phyloP scores from a whole-genome alignment of 108 stramenopile species.

The Seminavis robusta region DNA sequence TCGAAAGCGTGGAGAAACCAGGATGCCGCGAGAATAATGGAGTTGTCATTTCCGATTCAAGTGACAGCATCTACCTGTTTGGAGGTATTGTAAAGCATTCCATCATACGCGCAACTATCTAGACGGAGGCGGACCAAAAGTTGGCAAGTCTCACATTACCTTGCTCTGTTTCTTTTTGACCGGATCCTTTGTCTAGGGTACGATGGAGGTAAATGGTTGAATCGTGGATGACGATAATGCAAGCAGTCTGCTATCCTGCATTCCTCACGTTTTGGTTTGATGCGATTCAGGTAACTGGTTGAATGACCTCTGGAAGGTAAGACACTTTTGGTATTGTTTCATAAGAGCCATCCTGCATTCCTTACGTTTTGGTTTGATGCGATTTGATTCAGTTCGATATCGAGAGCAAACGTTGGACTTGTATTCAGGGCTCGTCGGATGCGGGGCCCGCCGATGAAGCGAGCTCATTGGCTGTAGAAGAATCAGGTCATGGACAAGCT shows the following conservation, averaged over 20 bases:
- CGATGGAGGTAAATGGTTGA: too few species aligned
- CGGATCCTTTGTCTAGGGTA: too few species aligned
- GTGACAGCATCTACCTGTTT: slow-evolving; percentile 77
- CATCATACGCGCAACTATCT: too few species aligned
- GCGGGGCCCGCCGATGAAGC: slow-evolving; percentile 3
- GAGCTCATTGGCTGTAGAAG: background rate
- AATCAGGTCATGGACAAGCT: background rate
- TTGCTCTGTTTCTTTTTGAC: too few species aligned
- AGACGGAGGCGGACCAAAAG: too few species aligned
- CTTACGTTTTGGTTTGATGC: slow-evolving; percentile 26
- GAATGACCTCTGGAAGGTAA: too few species aligned
- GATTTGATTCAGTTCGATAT: slow-evolving; percentile 90
- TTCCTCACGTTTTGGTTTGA: background rate
- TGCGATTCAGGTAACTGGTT: slow-evolving; percentile 86
- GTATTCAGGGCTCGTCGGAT: slow-evolving; percentile 76
- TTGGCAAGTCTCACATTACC: too few species aligned
- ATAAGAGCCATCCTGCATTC: too few species aligned
- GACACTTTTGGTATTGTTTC: too few species aligned
- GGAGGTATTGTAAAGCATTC: slow-evolving; percentile 40
- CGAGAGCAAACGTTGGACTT: slow-evolving; percentile 65
- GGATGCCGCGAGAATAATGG: slow-evolving; percentile 88
- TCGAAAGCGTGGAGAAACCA: slow-evolving; percentile 60
- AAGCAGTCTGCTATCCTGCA: too few species aligned
- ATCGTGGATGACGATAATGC: too few species aligned
- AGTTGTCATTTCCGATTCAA: slow-evolving; percentile 63